These are phyloP conservation scores for Mucor ambiguus DNA, from an alignment of 371 early-diverging fungal genomes.

Conservation along the genomic window DNA sequence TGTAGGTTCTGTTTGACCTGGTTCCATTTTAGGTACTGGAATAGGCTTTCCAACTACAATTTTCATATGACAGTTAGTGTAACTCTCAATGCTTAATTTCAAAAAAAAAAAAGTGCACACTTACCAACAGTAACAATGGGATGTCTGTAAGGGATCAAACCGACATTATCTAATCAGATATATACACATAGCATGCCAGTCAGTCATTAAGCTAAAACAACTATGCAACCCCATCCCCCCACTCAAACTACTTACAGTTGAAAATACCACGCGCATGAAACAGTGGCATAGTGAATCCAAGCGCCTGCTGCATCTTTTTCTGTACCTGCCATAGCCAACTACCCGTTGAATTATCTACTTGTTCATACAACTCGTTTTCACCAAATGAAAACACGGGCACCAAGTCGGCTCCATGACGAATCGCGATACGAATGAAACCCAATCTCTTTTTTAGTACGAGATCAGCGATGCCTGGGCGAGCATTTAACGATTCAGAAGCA, in stretches of 20 bases:
- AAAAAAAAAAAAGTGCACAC: neutral
- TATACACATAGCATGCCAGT: neutral
- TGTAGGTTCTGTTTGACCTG: slow-evolving; percentile 54
- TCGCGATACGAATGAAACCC: slow-evolving; percentile 78
- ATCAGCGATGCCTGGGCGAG: slow-evolving; percentile 62
- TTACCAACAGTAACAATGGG: slow-evolving; percentile 49
- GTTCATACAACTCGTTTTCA: slow-evolving; percentile 76
- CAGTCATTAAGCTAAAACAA: neutral
- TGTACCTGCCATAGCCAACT: slow-evolving; percentile 55
- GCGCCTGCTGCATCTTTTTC: slow-evolving; percentile 51
- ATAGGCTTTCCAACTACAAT: slow-evolving; percentile 66
- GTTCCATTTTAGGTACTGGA: slow-evolving; percentile 41
- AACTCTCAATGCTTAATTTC: neutral
- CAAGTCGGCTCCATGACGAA: slow-evolving; percentile 62
- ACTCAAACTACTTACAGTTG: slow-evolving; percentile 46
- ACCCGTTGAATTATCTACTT: slow-evolving; percentile 47
- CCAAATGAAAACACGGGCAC: slow-evolving; percentile 80
- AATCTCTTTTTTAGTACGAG: slow-evolving; percentile 66
- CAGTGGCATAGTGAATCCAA: slow-evolving; percentile 67
- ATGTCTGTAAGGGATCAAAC: slow-evolving; percentile 57
- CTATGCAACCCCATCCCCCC: too few species aligned
- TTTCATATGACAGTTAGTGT: slow-evolving; percentile 9
- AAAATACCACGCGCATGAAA: slow-evolving; percentile 72
- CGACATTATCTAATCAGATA: slow-evolving; percentile 40
- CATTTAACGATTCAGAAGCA: slow-evolving; percentile 69